Conservation (phyloP, 768 basidiomycete species). For the Cystofilobasidium ferigula region DNA sequence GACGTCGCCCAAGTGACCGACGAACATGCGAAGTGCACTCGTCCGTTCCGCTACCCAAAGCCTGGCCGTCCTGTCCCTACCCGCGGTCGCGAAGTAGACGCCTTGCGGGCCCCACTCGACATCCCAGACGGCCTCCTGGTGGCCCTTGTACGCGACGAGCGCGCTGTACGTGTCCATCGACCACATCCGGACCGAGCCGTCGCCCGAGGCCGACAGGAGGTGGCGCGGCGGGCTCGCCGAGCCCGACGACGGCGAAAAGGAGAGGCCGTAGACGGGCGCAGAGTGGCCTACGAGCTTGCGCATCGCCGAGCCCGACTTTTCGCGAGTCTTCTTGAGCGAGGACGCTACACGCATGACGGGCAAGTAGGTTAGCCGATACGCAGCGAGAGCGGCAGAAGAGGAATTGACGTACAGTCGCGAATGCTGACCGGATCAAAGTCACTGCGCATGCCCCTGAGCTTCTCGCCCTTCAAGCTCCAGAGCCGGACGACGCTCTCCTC, state of each 20-base stretch:
- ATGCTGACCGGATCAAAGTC: constrained; percentile 59
- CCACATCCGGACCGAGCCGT: constrained; percentile 84
- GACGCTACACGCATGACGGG: constrained; percentile 41
- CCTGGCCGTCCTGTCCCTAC: constrained; percentile 83
- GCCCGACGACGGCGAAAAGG: constrained; percentile 83
- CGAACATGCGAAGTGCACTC: constrained; percentile 77
- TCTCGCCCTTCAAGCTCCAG: constrained; percentile 91
- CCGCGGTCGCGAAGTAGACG: constrained; percentile 94
- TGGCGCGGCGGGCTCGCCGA: constrained; percentile 75
- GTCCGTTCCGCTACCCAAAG: constrained; percentile 92
- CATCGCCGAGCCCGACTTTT: constrained; percentile 70
- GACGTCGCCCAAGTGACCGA: constrained; percentile 91
- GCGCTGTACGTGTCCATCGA: constrained; percentile 90
- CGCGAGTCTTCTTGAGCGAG: constrained; percentile 55
- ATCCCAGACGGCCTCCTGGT: constrained; percentile 97
- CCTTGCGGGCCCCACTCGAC: constrained; percentile 98
- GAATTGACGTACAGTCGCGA: constrained; percentile 53
- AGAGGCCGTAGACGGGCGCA: constrained; percentile 86
- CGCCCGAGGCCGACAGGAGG: constrained; percentile 83
- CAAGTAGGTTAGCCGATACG: neutral
- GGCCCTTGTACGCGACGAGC: constrained; percentile 84
- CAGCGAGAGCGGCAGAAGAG: neutral
- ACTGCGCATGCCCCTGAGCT: constrained; percentile 61
- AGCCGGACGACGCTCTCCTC: constrained; percentile 87
- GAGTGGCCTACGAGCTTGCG: constrained; percentile 96